Evolutionary conservation across 2,329 filamentous ascomycete genomes (phyloP).

Genomic region (Epichloe scottii): DNA sequence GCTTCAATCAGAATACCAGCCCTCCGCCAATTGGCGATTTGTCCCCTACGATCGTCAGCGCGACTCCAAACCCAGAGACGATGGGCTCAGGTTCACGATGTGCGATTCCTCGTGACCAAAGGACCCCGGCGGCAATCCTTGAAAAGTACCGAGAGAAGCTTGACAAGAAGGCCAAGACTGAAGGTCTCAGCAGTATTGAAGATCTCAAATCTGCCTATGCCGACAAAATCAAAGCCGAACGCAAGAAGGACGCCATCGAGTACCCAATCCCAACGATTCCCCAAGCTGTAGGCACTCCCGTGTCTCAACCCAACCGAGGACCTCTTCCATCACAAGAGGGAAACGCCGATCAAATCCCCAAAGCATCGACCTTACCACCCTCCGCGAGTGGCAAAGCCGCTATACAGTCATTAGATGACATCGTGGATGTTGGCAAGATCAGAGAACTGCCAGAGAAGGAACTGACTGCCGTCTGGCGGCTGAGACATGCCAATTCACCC

Average conservation of each 20-base stretch:
- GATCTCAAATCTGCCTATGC: slow-evolving; percentile 72
- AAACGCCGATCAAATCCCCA: slow-evolving; percentile 13
- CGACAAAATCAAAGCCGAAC: slow-evolving; percentile 65
- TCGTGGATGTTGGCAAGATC: slow-evolving; percentile 69
- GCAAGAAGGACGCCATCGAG: slow-evolving; percentile 51
- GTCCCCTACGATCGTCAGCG: slow-evolving; percentile 20
- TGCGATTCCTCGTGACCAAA: slow-evolving; percentile 78
- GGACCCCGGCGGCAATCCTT: slow-evolving; percentile 50
- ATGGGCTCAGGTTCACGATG: slow-evolving; percentile 86
- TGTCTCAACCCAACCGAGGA: slow-evolving; percentile 23
- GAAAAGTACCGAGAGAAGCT: slow-evolving; percentile 87
- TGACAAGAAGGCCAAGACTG: slow-evolving; percentile 62
- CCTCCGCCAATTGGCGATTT: slow-evolving; percentile 33
- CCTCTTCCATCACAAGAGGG: slow-evolving; percentile 13
- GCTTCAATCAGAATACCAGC: slow-evolving; percentile 33
- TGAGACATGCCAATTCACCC: slow-evolving; percentile 63
- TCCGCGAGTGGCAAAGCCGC: slow-evolving; percentile 7
- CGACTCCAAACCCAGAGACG: slow-evolving; percentile 48
- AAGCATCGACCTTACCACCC: background rate
- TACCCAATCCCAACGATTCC: slow-evolving; percentile 24
- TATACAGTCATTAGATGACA: slow-evolving; percentile 36
- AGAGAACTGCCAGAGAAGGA: slow-evolving; percentile 63
- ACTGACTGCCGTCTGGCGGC: slow-evolving; percentile 79
- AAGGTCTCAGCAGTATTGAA: slow-evolving; percentile 57
- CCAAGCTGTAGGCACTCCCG: slow-evolving; percentile 23